These are phyloP conservation scores for Sisymbrium altissimum DNA, from an alignment of 345 rosid species.

Conservation along the genomic window DNA sequence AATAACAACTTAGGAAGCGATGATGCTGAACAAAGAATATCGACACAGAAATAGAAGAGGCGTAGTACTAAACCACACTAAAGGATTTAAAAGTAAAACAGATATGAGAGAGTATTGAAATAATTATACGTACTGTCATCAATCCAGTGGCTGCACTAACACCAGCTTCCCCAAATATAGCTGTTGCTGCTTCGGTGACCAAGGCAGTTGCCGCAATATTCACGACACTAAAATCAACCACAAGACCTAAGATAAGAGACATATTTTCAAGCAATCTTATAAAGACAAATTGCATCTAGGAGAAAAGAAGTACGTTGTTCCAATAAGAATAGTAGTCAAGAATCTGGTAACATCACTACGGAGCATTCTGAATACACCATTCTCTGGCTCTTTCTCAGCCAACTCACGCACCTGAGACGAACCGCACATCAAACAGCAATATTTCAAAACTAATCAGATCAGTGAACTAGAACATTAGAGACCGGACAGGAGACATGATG, in stretches of 20 bases:
- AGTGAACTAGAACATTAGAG: not conserved
- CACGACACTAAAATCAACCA: constrained; percentile 63
- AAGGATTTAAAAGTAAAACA: not conserved
- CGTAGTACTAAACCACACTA: not conserved
- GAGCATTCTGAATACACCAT: constrained; percentile 94
- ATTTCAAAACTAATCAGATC: constrained; percentile 24
- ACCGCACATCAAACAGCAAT: constrained; percentile 15
- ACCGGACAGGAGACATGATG: not conserved
- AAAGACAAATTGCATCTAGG: constrained; percentile 19
- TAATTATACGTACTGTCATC: constrained; percentile 73
- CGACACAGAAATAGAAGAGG: not conserved
- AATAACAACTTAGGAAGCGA: not conserved
- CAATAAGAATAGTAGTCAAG: constrained; percentile 95
- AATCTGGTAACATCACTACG: constrained; percentile 97
- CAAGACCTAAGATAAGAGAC: constrained; percentile 36
- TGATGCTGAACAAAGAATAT: constrained; percentile 1
- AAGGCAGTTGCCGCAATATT: constrained; percentile 99
- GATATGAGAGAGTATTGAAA: not conserved
- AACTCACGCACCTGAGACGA: constrained; percentile 78
- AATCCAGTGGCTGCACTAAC: constrained; percentile 98
- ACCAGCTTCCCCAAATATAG: constrained; percentile 99
- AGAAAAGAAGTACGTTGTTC: constrained; percentile 75
- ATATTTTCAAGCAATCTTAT: constrained; percentile 26
- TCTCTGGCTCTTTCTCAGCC: constrained; percentile 94
- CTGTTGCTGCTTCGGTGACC: constrained; percentile 97